Percentiles rank a stretch among this genome's conserved stretches.
Conservation (phyloP, 768 basidiomycete genomes). For the Termitomyces sp. region DNA sequence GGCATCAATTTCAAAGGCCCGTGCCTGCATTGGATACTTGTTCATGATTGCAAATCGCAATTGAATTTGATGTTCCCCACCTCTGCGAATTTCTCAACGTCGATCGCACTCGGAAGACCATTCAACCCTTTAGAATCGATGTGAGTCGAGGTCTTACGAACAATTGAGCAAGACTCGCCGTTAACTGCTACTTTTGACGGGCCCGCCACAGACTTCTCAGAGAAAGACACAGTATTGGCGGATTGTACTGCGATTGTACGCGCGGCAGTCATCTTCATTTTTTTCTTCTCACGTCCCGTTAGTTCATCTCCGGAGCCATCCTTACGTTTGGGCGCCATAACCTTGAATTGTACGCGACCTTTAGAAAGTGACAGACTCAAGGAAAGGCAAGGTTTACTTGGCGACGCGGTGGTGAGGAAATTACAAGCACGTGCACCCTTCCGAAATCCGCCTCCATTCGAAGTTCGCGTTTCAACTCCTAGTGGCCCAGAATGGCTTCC, state of each 20-base stretch:
- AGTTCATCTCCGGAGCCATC: slow-evolving; percentile 28
- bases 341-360: not conserved
- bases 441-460: slow-evolving; percentile 2
- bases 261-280: slow-evolving; percentile 57
- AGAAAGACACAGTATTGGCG: slow-evolving; percentile 15
- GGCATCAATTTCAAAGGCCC: slow-evolving; percentile 85
- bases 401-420: not conserved
- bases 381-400: not conserved
- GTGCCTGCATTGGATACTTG: slow-evolving; percentile 48
- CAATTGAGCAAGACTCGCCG: slow-evolving; percentile 30
- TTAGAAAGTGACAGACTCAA: not conserved
- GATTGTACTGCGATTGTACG: slow-evolving; percentile 67
- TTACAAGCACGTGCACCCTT: slow-evolving; percentile 11
- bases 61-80: slow-evolving; percentile 34
- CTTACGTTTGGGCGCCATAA: slow-evolving; percentile 38
- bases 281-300: slow-evolving; percentile 61
- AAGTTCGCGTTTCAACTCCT: not conserved
- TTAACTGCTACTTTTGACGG: slow-evolving; percentile 37
- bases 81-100: slow-evolving; percentile 88
- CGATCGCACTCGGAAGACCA: slow-evolving; percentile 68
- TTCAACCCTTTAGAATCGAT: slow-evolving; percentile 41
- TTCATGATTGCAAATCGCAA: slow-evolving; percentile 4
- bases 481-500: slow-evolving; percentile 28
- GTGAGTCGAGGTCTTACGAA: not conserved
- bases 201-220: slow-evolving; percentile 31